Base-by-base conservation (phyloP, 208 protist species). In the Acanthamoeba royreba region DNA sequence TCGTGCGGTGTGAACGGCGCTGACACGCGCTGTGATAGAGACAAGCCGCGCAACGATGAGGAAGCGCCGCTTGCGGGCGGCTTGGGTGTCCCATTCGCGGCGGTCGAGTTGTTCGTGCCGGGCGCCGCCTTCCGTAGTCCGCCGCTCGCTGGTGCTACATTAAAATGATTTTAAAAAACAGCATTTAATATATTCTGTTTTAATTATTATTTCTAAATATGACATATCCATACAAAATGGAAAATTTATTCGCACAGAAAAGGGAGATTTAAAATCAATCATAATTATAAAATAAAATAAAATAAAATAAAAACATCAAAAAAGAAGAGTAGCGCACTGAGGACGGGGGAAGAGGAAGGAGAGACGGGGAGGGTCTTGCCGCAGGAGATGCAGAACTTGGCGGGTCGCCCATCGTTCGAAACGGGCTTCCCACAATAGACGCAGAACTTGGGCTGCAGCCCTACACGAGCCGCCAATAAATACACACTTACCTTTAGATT, bases 351-450 rank as follows among this genome's bases (percentile, higher is more conserved):
- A 5, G 72, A 83, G 40, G 72, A 35, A 22, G 72, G 72, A 15
- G 72, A 83, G 11, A 43, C 72, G 8, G 72, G 72, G 17, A 83
- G 38, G 3, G 72, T 83, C 72, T 83, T 83, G 17, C 72, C 72
- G 72, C 72, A 83, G 72, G 42, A 52, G 35, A 49, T 47, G 72
- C 72, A 83, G 42, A 83, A 83, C 72, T 83, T 83, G 72, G 72
- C 72, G 9, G 42, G 35, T 0, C 72, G 72, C 49, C 49, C 49
- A 25, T 83, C 72, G 13, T 15, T 83, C 4, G 72, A 43, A 5
- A 83, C 72, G n/a, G 72, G 72, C 38, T 83, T 83, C 19, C 72
- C 72, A 49, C 72, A 83, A 28, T 38, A 83, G 13, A 43, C 22
- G 33, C 72, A 83, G 72, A 49, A 83, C 72, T 83, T 83, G 35